Evolutionary conservation across 2,329 filamentous ascomycete species (phyloP).

Genomic region (Fusarium bactridioides): DNA sequence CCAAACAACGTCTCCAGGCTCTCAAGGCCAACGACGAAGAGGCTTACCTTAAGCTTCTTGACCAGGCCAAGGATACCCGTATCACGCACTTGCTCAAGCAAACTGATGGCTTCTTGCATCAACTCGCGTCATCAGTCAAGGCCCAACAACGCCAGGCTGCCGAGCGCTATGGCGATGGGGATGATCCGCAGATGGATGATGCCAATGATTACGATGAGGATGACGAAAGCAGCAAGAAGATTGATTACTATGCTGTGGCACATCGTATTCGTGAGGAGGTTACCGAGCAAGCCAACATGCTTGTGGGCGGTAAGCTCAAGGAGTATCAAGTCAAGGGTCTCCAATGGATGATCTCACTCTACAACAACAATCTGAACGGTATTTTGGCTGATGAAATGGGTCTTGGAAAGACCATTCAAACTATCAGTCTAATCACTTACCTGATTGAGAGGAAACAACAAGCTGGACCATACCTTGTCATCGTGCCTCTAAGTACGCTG

Average conservation of each 20-base stretch:
- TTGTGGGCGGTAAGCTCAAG: conserved; percentile 92
- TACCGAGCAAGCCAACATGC: conserved; percentile 79
- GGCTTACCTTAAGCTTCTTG: conserved; percentile 95
- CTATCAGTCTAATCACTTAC: conserved; percentile 96
- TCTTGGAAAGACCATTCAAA: conserved; percentile 99
- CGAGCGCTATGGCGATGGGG: conserved; percentile 77
- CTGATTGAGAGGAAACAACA: conserved; percentile 96
- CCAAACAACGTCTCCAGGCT: conserved; percentile 98
- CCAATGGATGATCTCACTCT: conserved; percentile 99
- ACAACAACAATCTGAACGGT: conserved; percentile 99
- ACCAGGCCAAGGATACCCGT: conserved; percentile 98
- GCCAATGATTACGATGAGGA: conserved; percentile 74
- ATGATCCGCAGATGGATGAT: conserved; percentile 61
- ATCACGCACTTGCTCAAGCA: conserved; percentile 97
- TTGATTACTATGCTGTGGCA: conserved; percentile 98
- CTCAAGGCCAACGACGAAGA: conserved; percentile 99
- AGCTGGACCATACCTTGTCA: conserved; percentile 91
- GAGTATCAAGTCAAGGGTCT: conserved; percentile 99
- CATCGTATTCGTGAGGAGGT: conserved; percentile 96
- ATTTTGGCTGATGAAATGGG: conserved; percentile 99
- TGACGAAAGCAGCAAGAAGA: conserved; percentile 77
- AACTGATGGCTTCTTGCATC: conserved; percentile 96
- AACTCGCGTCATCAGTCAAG: conserved; percentile 93
- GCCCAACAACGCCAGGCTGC: conserved; percentile 87
- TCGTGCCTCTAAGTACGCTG: conserved; percentile 94